Evolutionary conservation across 2,329 filamentous ascomycete genomes (phyloP).

Genomic region (Macroventuria anomochaeta): DNA sequence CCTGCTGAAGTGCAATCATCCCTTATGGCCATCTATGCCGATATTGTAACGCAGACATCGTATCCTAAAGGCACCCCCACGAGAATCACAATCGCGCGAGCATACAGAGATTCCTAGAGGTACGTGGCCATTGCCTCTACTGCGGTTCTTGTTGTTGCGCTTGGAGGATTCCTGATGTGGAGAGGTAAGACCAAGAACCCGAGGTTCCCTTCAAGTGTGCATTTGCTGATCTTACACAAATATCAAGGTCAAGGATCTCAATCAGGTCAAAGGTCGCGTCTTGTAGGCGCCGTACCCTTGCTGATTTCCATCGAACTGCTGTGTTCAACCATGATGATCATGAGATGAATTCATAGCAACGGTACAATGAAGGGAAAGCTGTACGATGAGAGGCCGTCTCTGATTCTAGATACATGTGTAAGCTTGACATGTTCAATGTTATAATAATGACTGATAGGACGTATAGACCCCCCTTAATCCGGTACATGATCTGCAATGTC

Average conservation of each 20-base stretch:
- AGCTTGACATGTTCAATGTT: no score
- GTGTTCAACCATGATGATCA: not conserved
- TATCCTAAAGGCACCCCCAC: constrained; percentile 59
- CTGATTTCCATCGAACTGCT: not conserved
- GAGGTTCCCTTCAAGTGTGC: not conserved
- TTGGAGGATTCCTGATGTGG: constrained; percentile 54
- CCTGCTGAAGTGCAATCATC: constrained; percentile 53
- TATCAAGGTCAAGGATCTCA: constrained; percentile 52
- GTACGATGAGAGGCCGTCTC: no score
- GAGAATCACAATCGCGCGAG: constrained; percentile 48
- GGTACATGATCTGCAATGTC: no score
- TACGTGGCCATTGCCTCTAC: constrained; percentile 41
- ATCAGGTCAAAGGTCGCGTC: constrained; percentile 59
- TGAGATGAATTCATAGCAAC: no score
- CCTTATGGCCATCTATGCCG: constrained; percentile 54
- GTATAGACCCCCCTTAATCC: no score
- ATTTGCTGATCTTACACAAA: constrained; percentile 30
- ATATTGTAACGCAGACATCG: constrained; percentile 59
- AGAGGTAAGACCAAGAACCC: constrained; percentile 38
- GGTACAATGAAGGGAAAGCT: no score
- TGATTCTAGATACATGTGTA: no score
- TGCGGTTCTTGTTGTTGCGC: constrained; percentile 25
- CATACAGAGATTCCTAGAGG: constrained; percentile 42
- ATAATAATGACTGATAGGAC: no score
- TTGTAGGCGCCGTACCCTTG: constrained; percentile 44